Evolutionary conservation across 306 rosid species (phyloP), one percentile per base, ranked within the genome.

Genomic region (Prunus kanzakura): DNA sequence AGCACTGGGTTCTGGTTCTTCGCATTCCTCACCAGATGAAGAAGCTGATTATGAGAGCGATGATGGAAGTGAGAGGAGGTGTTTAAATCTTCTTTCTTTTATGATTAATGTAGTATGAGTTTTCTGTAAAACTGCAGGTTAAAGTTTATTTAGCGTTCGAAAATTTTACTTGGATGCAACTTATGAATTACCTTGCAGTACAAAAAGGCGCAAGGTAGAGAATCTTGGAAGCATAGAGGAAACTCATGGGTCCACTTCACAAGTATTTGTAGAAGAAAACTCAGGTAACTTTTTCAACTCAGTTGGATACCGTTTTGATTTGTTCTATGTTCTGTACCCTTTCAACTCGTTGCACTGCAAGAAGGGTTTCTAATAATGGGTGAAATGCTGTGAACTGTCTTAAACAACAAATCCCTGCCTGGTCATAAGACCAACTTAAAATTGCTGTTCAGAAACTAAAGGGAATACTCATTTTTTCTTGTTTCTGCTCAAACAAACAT

Each of bases 121-220:
- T 62, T 62, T 7, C 41, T 27, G 14, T 13, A 14, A 62, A 8
- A 14, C 4, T 62, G 67, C 15, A 2, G 27, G 61, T 56, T 15
- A 52, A 15, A 56, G 7, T 56, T n/a, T 29, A 8, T 15, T 11
- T 25, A 15, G 16, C 9, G 43, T 38, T 57, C 19, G 0, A 11
- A 7, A 19, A 13, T 29, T 19, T 52, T 6, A n/a, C 43, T 7
- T 6, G 13, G 2, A 35, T 64, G 18, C 25, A 29, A 23, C 15
- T 5, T 29, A 29, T 75, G 67, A 43, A 50, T 58, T 41, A 50
- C 38, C 25, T 38, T 67, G 15, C 74, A 67, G 80, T 38, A 29
- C 56, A 55, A 76, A 76, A 29, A 56, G 80, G 67, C 32, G 15
- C 4, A 76, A 66, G 65, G 58, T 76, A 47, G 74, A 76, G n/a